phyloP scores from a whole-genome alignment of 139 green algal species.

The Micractinium sp. region DNA sequence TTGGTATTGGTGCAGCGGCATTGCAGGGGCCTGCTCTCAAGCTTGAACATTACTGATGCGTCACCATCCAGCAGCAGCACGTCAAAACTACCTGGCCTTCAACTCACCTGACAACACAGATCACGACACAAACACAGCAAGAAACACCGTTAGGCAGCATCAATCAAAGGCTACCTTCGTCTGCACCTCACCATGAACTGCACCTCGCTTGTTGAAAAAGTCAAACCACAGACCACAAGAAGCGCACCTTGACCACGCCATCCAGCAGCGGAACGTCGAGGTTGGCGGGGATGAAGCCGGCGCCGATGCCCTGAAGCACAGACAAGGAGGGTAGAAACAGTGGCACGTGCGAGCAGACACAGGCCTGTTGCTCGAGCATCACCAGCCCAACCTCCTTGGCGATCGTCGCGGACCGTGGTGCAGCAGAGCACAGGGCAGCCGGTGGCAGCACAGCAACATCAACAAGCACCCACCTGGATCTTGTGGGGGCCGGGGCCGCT shows the following conservation, averaged over 20 bases:
- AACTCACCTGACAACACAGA: too few species aligned
- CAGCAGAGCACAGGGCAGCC: too few species aligned
- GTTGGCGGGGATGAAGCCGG: conserved; percentile 95
- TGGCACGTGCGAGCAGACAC: not conserved
- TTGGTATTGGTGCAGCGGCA: too few species aligned
- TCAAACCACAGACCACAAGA: not conserved
- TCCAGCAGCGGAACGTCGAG: conserved; percentile 85
- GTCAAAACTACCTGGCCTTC: too few species aligned
- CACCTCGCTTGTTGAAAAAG: not conserved
- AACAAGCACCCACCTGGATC: too few species aligned
- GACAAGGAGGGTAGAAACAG: not conserved
- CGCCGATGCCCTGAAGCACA: conserved; percentile 90
- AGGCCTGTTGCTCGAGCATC: conserved; percentile 25
- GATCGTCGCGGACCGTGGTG: too few species aligned
- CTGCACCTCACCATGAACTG: not conserved
- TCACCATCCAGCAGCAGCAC: too few species aligned
- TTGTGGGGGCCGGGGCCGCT: conserved; percentile 91
- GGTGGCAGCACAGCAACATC: too few species aligned
- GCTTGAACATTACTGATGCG: too few species aligned
- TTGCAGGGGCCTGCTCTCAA: too few species aligned
- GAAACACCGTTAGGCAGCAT: not conserved
- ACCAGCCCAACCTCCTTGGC: too few species aligned
- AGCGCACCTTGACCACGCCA: conserved; percentile 84
- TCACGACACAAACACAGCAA: not conserved
- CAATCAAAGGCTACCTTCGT: not conserved